These are phyloP conservation scores for Simmondsia chinensis DNA, from an alignment of 148 eudicot genomes.

Conservation along the genomic window DNA sequence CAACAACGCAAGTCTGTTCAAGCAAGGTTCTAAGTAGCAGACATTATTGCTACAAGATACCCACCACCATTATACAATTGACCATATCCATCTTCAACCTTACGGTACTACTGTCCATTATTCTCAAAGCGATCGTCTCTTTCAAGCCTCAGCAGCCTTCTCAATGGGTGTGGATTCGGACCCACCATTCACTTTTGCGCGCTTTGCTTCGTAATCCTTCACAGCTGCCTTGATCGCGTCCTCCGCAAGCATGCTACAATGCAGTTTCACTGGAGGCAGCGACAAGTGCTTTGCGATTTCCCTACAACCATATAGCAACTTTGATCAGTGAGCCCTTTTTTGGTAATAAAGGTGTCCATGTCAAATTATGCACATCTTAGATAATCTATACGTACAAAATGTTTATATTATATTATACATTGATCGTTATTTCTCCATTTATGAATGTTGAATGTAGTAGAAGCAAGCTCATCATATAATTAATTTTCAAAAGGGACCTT, in stretches of 20 bases:
- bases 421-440: too few species aligned
- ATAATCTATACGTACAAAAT: too few species aligned
- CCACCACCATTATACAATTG: background rate
- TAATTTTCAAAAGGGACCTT: too few species aligned
- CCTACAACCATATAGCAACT: too few species aligned
- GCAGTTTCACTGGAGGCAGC: slow-evolving; percentile 73
- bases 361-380: too few species aligned
- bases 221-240: slow-evolving; percentile 74
- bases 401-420: too few species aligned
- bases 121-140: background rate
- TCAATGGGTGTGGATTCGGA: slow-evolving; percentile 14
- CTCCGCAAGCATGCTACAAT: slow-evolving; percentile 89
- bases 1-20: too few species aligned
- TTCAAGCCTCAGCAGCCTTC: slow-evolving; percentile 53
- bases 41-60: background rate
- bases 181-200: slow-evolving; percentile 13
- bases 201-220: slow-evolving; percentile 55
- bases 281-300: slow-evolving; percentile 74
- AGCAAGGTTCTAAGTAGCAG: background rate
- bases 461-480: too few species aligned
- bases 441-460: too few species aligned
- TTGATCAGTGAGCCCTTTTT: too few species aligned
- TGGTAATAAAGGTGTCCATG: too few species aligned
- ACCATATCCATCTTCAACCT: background rate
- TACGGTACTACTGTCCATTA: background rate